Conservation (phyloP, 495 filamentous ascomycete genomes). For the Opeltia flavorubescens region DNA sequence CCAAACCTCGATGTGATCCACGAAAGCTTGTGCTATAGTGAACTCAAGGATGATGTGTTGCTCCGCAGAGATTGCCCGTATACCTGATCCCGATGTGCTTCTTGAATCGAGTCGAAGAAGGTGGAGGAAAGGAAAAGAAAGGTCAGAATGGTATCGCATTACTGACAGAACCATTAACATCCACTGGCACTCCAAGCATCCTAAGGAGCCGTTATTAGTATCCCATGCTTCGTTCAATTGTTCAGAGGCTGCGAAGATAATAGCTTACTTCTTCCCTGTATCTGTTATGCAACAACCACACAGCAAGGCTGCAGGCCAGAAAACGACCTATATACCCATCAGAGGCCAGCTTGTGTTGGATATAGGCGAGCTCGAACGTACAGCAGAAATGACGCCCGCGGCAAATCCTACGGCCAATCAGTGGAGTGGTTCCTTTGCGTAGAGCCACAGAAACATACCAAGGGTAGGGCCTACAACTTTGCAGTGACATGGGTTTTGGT, state of each 20-base stretch:
- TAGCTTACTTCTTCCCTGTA: conserved; percentile 39
- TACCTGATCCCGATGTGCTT: too few relatives aligned
- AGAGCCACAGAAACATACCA: conserved; percentile 19
- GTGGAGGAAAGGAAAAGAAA: too few relatives aligned
- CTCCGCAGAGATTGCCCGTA: too few relatives aligned
- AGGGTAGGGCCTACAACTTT: conserved; percentile 48
- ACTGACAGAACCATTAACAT: conserved; percentile 37
- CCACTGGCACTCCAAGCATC: conserved; percentile 39
- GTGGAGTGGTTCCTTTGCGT: neutral
- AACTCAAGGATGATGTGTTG: too few relatives aligned
- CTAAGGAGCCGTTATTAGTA: conserved; percentile 19
- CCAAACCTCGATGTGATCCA: too few relatives aligned
- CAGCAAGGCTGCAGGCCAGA: conserved; percentile 43
- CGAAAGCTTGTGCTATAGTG: too few relatives aligned
- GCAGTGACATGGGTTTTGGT: conserved; percentile 48
- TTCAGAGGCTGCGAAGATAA: neutral
- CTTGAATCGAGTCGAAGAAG: neutral
- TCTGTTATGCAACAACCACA: conserved; percentile 46
- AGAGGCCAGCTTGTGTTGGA: conserved; percentile 4
- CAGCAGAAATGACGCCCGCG: conserved; percentile 34
- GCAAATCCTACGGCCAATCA: conserved; percentile 24
- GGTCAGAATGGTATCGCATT: conserved; percentile 42
- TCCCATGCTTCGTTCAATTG: neutral
- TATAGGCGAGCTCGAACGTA: conserved; percentile 19
- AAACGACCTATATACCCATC: conserved; percentile 29